Conservation (phyloP, 2,329 filamentous ascomycete genomes). For the Verticillium nonalfalfae region DNA sequence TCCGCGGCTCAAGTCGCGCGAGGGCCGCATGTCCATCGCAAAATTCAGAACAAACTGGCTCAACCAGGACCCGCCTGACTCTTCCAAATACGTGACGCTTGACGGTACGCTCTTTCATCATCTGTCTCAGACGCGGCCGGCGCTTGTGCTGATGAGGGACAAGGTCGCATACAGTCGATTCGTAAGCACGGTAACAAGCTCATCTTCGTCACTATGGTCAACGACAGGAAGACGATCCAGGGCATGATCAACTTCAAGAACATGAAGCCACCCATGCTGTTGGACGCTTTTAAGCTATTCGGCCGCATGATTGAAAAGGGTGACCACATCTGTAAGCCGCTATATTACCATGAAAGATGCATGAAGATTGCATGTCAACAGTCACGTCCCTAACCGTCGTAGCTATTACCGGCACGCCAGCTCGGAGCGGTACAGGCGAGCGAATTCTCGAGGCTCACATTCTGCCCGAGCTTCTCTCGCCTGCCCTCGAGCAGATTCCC, state of each 20-base stretch:
- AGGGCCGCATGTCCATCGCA: conserved; percentile 8
- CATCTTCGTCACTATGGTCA: conserved; percentile 74
- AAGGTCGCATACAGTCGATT: conserved; percentile 68
- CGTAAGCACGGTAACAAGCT: conserved; percentile 71
- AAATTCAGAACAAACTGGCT: conserved; percentile 6
- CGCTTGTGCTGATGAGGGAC: conserved; percentile 18
- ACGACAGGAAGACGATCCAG: conserved; percentile 69
- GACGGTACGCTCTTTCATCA: conserved; percentile 16
- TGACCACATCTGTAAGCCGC: conserved; percentile 71
- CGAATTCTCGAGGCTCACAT: conserved; percentile 64
- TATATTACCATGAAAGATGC: neutral
- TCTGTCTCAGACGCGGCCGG: conserved; percentile 6
- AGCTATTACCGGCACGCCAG: conserved; percentile 66
- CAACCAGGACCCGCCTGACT: neutral
- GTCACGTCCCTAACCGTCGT: conserved; percentile 10
- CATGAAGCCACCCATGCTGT: conserved; percentile 27
- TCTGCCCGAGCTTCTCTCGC: conserved; percentile 67
- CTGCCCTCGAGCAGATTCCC: conserved; percentile 75
- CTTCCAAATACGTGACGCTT: conserved; percentile 9
- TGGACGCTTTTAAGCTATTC: conserved; percentile 49
- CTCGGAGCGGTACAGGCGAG: conserved; percentile 65
- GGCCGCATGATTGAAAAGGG: conserved; percentile 67
- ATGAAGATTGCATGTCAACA: neutral
- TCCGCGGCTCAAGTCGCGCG: conserved; percentile 9
- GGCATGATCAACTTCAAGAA: conserved; percentile 62